phyloP scores from a whole-genome alignment of 208 protist genomes.

The Leishmania tarentolae region DNA sequence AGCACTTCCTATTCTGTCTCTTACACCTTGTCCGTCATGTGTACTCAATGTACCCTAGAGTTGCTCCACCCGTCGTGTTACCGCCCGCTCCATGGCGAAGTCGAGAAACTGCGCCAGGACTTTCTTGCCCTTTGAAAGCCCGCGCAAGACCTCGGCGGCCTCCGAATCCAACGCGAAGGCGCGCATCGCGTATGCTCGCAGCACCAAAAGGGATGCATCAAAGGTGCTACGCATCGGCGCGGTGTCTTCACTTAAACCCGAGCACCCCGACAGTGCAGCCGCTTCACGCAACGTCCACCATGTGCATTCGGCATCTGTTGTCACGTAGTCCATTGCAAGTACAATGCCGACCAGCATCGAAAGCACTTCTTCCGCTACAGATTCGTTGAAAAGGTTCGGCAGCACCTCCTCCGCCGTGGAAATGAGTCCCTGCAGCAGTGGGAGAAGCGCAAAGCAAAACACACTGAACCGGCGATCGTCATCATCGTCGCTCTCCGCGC shows the following conservation, averaged over 20 bases:
- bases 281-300: conserved; percentile 10
- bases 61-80: conserved; percentile 15
- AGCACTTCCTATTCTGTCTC: not conserved
- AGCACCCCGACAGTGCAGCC: not conserved
- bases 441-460: conserved; percentile 75
- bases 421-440: conserved; percentile 78
- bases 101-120: conserved; percentile 34
- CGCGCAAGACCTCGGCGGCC: conserved; percentile 29
- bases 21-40: too few species aligned
- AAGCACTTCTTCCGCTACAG: conserved; percentile 59
- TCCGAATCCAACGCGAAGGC: conserved; percentile 29
- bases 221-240: conserved; percentile 3
- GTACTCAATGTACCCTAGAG: not conserved
- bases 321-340: conserved; percentile 77
- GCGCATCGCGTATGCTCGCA: conserved; percentile 25
- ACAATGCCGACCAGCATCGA: conserved; percentile 75
- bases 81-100: conserved; percentile 34
- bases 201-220: conserved; percentile 25
- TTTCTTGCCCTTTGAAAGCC: conserved; percentile 19
- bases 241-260: not conserved
- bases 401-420: conserved; percentile 76
- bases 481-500: conserved; percentile 43
- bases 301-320: not conserved
- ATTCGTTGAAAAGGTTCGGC: conserved; percentile 51
- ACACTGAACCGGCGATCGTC: conserved; percentile 55